Evolutionary conservation across 2,329 filamentous ascomycete genomes (phyloP), one percentile per base, ranked within the genome.

Genomic region (Leptodontidium sp.): DNA sequence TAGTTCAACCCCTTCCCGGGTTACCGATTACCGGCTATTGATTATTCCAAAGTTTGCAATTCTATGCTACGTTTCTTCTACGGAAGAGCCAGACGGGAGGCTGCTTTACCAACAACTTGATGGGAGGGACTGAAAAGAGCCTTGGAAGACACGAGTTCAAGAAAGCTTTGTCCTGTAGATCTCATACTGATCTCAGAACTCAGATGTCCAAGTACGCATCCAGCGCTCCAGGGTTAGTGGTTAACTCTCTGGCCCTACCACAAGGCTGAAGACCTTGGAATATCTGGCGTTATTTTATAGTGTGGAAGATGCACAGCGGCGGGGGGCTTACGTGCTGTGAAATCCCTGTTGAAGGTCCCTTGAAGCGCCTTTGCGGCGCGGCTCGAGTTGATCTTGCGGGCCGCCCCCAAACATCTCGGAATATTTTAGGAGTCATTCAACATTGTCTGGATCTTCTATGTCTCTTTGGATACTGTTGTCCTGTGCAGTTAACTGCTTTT

Each of bases 221-320:
- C 24, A 53, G 2, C 50, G 12, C 50, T 53, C 21, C 50, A 53
- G 26, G 26, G 47, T 50, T 21, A n/a, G 8, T 21, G 5, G 5
- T 50, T 21, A 5, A 21, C n/a, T 47, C 6, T 47, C 45, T 21
- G 47, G 57, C 57, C 57, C 40, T 59, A 15, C 57, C 35, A 26
- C 57, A 59, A 59, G 57, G 57, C 57, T 59, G 57, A 59, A 40
- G 57, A 59, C 57, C 38, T 59, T 45, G 57, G 35, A 26, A 59
- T 45, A 59, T 24, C 21, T 58, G 55, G 55, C 57, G 57, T 59
- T 40, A 11, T 43, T 59, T 45, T 59, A 59, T 45, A 43, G 55
- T 59, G 35, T 59, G 35, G 57, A 59, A 45, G 57, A 59, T 59
- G 57, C 57, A 40, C 57, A 40, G 17, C 24, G 57, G 57, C 45